Base-by-base conservation (phyloP, 2,329 filamentous ascomycete species). In the Ceratocystis diversiconidia region DNA sequence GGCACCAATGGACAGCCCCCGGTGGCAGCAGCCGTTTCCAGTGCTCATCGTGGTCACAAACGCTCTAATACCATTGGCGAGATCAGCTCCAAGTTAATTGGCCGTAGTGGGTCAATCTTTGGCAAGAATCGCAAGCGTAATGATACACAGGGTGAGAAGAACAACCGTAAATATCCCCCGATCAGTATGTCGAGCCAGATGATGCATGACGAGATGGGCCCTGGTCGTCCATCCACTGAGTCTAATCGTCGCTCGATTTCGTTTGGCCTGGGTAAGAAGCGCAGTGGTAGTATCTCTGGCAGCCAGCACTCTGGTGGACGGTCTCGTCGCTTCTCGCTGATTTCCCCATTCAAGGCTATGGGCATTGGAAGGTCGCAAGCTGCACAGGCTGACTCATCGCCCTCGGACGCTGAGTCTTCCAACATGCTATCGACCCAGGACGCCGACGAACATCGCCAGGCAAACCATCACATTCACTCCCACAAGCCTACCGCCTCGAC, bases 11-110 rank as follows among this genome's bases (percentile, higher is more conserved):
- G 82, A 63, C 77, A 78, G 25, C 75, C 77, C 68, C 77, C 76
- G 48, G 57, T 32, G 57, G 25, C 41, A 15, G 48, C 67, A 8
- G 8, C 36, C 15, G 12, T 30, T 5, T 59, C 55, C 3, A 46
- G 41, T 1, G 48, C 44, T 17, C 61, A 59, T 48, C 77, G 80
- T 73, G 79, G 81, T 43, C 88, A 90, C 76, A 86, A 85, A 73
- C 79, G 85, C 72, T 89, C 86, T 30, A 86, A 83, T 76, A 88
- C 88, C 69, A 89, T 89, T 77, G 90, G 85, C 72, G 90, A 83
- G 75, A 84, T 96, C 66, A 85, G 89, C 64, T 90, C 89, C 71
- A 94, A 89, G 75, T 79, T 96, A 44, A 89, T 96, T 75, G 89
- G 90, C 52, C 86, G 92, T 68, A 90, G 86, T 69, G 88, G 87